A percentile compares a stretch with the other conserved stretches of the same genome.
Conservation (phyloP, 306 rosid genomes). For the Vigna reflexopilosa region DNA sequence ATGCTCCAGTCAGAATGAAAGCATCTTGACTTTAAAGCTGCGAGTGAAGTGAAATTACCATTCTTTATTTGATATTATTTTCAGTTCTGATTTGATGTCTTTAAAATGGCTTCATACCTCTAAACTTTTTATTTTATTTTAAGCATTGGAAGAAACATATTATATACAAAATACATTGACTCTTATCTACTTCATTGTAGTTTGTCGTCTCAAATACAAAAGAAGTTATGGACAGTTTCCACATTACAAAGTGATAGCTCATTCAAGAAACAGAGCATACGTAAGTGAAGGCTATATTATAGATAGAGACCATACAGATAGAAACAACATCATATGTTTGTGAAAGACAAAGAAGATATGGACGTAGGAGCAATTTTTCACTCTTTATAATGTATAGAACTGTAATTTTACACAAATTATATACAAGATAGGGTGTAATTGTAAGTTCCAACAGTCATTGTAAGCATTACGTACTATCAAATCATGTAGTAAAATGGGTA, state of each 20-base stretch:
- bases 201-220: slow-evolving; percentile 60
- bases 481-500: not conserved
- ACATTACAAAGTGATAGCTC: slow-evolving; percentile 56
- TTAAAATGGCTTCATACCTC: not conserved
- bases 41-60: slow-evolving; percentile 3
- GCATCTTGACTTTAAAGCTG: not conserved
- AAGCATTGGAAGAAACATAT: not conserved
- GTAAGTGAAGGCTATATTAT: slow-evolving; percentile 5
- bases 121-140: not conserved
- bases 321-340: not conserved
- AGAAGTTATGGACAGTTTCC: slow-evolving; percentile 67
- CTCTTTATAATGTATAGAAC: not conserved
- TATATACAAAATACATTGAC: slow-evolving; percentile 11
- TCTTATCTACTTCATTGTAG: slow-evolving; percentile 50
- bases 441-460: not conserved
- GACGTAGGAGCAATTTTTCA: slow-evolving; percentile 3
- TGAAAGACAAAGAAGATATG: slow-evolving; percentile 10
- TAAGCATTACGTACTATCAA: not conserved
- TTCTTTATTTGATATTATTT: slow-evolving; percentile 14
- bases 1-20: not conserved
- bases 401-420: not conserved
- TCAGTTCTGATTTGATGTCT: not conserved
- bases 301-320: slow-evolving; percentile 2
- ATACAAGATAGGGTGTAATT: not conserved
- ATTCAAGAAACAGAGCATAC: not conserved